Evolutionary conservation across 2,329 filamentous ascomycete species (phyloP), one percentile per base, ranked within the genome.

Genomic region (Beauveria sp.): DNA sequence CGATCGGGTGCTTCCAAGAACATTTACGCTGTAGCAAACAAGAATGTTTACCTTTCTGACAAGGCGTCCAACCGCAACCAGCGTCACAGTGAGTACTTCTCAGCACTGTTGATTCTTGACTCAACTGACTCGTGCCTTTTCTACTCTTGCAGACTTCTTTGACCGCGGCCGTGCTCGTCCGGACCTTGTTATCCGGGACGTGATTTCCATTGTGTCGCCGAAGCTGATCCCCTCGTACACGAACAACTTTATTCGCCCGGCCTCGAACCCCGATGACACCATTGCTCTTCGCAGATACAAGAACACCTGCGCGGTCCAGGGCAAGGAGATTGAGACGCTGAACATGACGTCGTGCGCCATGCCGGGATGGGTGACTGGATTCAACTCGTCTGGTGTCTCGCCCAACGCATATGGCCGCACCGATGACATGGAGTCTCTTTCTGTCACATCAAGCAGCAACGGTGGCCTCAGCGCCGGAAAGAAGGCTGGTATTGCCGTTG

Each of bases 1-100:
- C 53, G 53, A 9, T 55, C 53, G 1, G 53, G 48, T 20, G 50
- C 57, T 1, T 49, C 56, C 2, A 43, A 20, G 10, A 34, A 18
- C 18, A 48, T 46, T 3, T 63, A 55, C 10, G 61, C 61, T 22
- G 50, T 63, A 8, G 48, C 46, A 14, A 55, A 63, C 31, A 60
- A 50, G 18, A 63, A 63, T n/a, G 61, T 63, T 26, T 63, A 31
- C 31, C 56, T 63, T 8, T 46, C 52, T 5, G 61, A 63, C 57
- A 63, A 63, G 56, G 57, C 61, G 1, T 24, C 28, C 2, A 63
- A 63, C 38, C 56, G 61, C 8, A 63, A 63, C n/a, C 18, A 49
- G 40, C 61, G 61, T 10, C 61, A 63, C 31, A 63, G 61, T 63
- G 24, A 55, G 61, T 53, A 48, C 12, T 14, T 24, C 2, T 6